Evolutionary conservation across 768 basidiomycete genomes (phyloP).

Genomic region (Boletus subparvulus): DNA sequence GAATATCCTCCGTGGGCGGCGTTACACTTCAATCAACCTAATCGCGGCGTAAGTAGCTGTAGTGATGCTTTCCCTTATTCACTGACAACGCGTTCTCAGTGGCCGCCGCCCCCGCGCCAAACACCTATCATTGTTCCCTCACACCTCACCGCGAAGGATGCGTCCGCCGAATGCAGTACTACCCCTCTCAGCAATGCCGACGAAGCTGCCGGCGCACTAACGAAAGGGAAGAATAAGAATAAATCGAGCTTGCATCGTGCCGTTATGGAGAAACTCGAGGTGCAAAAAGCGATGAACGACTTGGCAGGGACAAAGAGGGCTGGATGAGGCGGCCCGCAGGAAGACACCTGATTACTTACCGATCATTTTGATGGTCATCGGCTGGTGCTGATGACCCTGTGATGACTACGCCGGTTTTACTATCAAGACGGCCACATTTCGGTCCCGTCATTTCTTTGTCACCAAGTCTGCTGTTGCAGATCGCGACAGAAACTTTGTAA

Average conservation of each 20-base stretch:
- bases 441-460: neutral
- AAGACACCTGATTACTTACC: neutral
- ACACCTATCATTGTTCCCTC: slow-evolving; percentile 79
- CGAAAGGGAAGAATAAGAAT: slow-evolving; percentile 39
- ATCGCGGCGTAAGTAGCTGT: slow-evolving; percentile 61
- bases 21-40: slow-evolving; percentile 84
- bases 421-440: neutral
- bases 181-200: slow-evolving; percentile 13
- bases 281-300: slow-evolving; percentile 68
- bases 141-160: slow-evolving; percentile 46
- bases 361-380: neutral
- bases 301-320: slow-evolving; percentile 27
- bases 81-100: slow-evolving; percentile 41
- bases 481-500: neutral
- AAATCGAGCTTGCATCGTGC: slow-evolving; percentile 69
- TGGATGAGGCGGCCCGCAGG: slow-evolving; percentile 13
- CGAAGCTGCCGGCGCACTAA: slow-evolving; percentile 2
- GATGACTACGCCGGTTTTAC: neutral
- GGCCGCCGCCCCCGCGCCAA: slow-evolving; percentile 79
- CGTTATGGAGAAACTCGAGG: slow-evolving; percentile 72
- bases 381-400: neutral
- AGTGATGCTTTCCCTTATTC: neutral
- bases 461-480: neutral
- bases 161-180: slow-evolving; percentile 15
- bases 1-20: slow-evolving; percentile 89